These are phyloP conservation scores for Ciborinia camelliae DNA, from an alignment of 2,329 filamentous ascomycete species.

Conservation along the genomic window DNA sequence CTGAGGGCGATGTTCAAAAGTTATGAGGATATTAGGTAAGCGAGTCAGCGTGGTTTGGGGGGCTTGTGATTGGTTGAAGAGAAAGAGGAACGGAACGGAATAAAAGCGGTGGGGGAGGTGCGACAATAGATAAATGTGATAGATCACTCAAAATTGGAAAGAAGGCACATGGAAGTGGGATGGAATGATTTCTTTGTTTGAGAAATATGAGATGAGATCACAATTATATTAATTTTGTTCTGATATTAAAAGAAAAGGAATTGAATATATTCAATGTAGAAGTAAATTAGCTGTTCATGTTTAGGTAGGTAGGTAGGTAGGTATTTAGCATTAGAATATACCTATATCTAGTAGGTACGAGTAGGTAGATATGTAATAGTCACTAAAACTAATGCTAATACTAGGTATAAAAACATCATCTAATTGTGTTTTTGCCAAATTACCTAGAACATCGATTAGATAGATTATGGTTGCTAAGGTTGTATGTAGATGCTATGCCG, in stretches of 20 bases:
- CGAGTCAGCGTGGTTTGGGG: conserved; percentile 7
- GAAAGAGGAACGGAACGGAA: conserved; percentile 8
- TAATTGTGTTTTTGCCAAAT: not conserved
- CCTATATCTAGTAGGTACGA: no score
- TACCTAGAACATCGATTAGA: not conserved
- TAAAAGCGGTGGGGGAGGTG: conserved; percentile 1
- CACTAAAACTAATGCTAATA: no score
- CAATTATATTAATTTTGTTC: no score
- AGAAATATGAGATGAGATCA: no score
- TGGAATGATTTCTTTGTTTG: conserved; percentile 6
- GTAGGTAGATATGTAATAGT: no score
- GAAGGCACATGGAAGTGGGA: not conserved
- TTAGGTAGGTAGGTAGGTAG: no score
- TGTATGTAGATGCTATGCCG: not conserved
- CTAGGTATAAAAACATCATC: no score
- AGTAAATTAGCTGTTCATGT: no score
- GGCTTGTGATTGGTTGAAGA: not conserved
- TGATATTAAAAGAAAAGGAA: no score
- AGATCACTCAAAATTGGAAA: not conserved
- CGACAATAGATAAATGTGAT: not conserved
- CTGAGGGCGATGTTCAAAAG: conserved; percentile 16
- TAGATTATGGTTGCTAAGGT: not conserved
- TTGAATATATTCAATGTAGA: not conserved
- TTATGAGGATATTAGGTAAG: conserved; percentile 19
- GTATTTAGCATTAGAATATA: no score